Evolutionary conservation across 2,329 filamentous ascomycete species (phyloP).

Genomic region (Neofusicoccum laricinum): DNA sequence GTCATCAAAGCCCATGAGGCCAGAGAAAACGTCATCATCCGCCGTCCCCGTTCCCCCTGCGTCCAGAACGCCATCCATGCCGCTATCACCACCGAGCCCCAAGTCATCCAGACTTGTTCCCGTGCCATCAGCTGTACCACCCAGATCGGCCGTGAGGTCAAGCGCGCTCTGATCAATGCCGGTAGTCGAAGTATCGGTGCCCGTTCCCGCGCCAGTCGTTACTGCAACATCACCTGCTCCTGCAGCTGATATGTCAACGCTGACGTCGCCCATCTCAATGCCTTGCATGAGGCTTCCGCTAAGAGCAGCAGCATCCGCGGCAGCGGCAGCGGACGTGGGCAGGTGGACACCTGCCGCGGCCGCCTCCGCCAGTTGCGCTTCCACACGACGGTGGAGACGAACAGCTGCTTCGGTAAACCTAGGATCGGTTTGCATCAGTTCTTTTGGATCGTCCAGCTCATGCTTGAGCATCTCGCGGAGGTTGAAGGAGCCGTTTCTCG

Average conservation of each 20-base stretch:
- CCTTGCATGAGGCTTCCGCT: slow-evolving; percentile 13
- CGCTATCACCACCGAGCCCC: neutral
- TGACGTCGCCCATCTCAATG: slow-evolving; percentile 12
- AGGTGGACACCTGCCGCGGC: neutral
- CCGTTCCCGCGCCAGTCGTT: neutral
- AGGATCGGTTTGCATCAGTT: slow-evolving; percentile 56
- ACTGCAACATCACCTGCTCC: neutral
- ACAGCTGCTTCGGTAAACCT: slow-evolving; percentile 60
- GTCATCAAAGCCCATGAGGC: slow-evolving; percentile 11
- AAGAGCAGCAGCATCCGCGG: slow-evolving; percentile 2
- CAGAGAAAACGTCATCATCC: slow-evolving; percentile 15
- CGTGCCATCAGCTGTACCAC: neutral
- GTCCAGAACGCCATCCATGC: slow-evolving; percentile 15
- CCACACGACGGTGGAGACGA: slow-evolving; percentile 62
- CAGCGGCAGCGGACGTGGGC: neutral
- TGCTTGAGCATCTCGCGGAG: slow-evolving; percentile 59
- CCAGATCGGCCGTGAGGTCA: neutral
- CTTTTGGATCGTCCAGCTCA: slow-evolving; percentile 58
- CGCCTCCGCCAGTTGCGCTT: slow-evolving; percentile 54
- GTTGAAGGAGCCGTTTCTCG: slow-evolving; percentile 41
- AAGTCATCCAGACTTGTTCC: neutral
- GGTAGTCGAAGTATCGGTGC: neutral
- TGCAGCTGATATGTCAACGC: slow-evolving; percentile 7
- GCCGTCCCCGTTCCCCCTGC: neutral
- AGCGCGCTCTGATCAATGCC: neutral